Evolutionary conservation across 768 basidiomycete genomes (phyloP), one percentile per base, ranked within the genome.

Genomic region (Russula ochroleuca): DNA sequence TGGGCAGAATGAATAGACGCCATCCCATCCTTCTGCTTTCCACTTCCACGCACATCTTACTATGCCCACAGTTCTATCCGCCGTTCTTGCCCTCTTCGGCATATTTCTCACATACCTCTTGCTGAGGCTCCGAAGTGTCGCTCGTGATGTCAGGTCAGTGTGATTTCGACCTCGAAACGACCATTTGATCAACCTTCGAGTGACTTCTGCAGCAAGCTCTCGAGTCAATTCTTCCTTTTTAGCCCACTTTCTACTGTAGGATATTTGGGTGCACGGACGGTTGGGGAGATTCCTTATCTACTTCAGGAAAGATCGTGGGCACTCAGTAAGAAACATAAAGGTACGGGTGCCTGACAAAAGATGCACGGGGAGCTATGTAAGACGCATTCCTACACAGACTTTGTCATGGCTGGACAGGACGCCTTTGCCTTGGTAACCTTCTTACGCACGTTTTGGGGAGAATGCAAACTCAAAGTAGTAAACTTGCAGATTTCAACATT

Each of bases 321-420:
- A 5, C 33, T 49, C 9, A 17, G 6, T 8, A 11, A 0, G 47
- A 53, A 55, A 40, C 17, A 60, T 38, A 37, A 64, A 49, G 40
- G 63, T 64, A 38, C 11, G 63, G 6, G 13, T 6, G 15, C 7
- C 35, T 10, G 3, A 28, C 4, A 10, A 5, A 23, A 7, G 28
- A 23, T 33, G 15, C 38, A 31, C 14, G 17, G 13, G 9, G 28
- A 23, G 13, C n/a, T 5, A n/a, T 23, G 25, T 9, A 31, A 43
- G 40, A 21, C 8, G 10, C 8, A 8, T 2, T 9, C 38, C 31
- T 28, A 6, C 14, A 28, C 49, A 68, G 67, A 52, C 15, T 66
- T 68, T 17, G 37, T 9, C 1, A 9, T 31, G 1, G 57, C 52
- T 3, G 65, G 65, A 38, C 57, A 38, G 54, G 65, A 68, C 21